Conservation (phyloP, 352 stramenopile genomes). For the Phytopythium kandeliae region DNA sequence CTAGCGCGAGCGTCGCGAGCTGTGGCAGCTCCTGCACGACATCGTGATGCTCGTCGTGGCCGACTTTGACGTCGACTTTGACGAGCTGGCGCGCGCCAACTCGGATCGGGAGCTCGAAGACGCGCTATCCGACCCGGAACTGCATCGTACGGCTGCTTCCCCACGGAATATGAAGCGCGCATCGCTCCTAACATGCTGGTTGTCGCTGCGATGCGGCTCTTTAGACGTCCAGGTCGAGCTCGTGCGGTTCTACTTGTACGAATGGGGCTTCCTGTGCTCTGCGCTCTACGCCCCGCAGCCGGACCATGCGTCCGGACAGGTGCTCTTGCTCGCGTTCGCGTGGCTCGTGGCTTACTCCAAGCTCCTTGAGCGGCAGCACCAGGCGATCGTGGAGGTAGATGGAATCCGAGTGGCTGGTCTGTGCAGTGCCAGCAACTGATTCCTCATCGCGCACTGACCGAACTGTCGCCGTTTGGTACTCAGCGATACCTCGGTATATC, state of each 20-base stretch:
- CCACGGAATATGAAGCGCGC: neutral
- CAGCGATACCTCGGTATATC: conserved; percentile 14
- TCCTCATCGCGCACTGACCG: neutral
- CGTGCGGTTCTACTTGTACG: conserved; percentile 51
- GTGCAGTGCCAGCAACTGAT: neutral
- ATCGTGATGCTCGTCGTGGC: conserved; percentile 53
- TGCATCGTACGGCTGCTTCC: conserved; percentile 17
- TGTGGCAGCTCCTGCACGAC: conserved; percentile 66
- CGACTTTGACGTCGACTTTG: conserved; percentile 45
- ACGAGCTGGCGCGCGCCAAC: conserved; percentile 30
- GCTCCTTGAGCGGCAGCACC: conserved; percentile 45
- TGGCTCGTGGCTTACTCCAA: conserved; percentile 44
- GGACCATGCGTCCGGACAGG: conserved; percentile 18
- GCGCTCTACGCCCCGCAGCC: conserved; percentile 25
- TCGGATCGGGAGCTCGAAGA: conserved; percentile 9
- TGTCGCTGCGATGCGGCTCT: neutral
- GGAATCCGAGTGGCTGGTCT: neutral
- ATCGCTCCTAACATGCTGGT: too few relatives aligned
- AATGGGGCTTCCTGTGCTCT: conserved; percentile 56
- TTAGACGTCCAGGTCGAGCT: conserved; percentile 37
- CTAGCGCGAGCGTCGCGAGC: conserved; percentile 34
- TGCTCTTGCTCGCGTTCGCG: conserved; percentile 44
- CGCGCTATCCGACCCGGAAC: conserved; percentile 14
- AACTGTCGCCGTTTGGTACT: neutral
- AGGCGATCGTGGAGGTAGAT: conserved; percentile 31